Evolutionary conservation across 345 rosid genomes (phyloP).

Genomic region (Sonneratia alba): DNA sequence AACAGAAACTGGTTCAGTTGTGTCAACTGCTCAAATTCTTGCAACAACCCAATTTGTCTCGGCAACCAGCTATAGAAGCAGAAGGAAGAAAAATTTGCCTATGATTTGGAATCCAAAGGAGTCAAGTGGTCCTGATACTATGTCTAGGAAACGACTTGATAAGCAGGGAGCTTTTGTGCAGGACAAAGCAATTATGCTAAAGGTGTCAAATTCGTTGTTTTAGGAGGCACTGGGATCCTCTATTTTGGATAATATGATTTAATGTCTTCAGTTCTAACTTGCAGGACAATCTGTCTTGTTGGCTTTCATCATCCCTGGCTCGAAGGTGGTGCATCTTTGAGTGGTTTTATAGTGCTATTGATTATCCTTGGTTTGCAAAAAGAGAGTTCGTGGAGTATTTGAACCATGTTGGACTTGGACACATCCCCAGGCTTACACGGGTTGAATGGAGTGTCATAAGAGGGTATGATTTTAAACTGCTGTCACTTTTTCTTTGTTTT

Average conservation of each 20-base stretch:
- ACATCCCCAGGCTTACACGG: constrained; percentile 85
- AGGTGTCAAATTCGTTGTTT: constrained; percentile 5
- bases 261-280: constrained; percentile 17
- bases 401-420: constrained; percentile 90
- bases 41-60: constrained; percentile 28
- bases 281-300: constrained; percentile 65
- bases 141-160: constrained; percentile 22
- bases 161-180: constrained; percentile 23
- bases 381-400: constrained; percentile 91
- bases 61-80: constrained; percentile 35
- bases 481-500: background rate
- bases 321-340: constrained; percentile 87
- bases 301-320: constrained; percentile 50
- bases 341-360: constrained; percentile 95
- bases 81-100: constrained; percentile 57
- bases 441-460: constrained; percentile 98
- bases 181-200: constrained; percentile 18
- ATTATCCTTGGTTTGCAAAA: constrained; percentile 96
- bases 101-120: constrained; percentile 29
- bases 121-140: constrained; percentile 30
- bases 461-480: constrained; percentile 34
- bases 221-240: background rate
- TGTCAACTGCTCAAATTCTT: constrained; percentile 30
- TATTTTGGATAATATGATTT: background rate
- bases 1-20: constrained; percentile 22